These are phyloP conservation scores for Aristolochia californica DNA, from an alignment of 164 flowering plant species.

Conservation along the genomic window DNA sequence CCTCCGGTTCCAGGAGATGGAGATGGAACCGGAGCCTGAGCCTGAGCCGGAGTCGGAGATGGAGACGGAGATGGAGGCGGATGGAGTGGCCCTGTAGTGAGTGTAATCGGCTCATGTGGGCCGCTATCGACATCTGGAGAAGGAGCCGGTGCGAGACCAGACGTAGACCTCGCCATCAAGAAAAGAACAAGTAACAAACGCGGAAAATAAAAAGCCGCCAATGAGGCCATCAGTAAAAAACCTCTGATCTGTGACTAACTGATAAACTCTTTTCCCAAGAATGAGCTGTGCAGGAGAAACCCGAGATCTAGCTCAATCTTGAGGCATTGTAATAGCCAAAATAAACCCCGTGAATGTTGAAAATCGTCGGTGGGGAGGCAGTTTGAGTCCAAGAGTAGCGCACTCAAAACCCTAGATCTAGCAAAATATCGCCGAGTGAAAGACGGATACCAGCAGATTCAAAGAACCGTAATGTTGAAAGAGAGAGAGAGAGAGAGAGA, in stretches of 20 bases:
- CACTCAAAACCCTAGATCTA: no score
- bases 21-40: no score
- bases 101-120: not conserved
- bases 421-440: no score
- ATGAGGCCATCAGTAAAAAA: constrained; percentile 14
- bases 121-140: constrained; percentile 10
- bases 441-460: no score
- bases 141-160: constrained; percentile 6
- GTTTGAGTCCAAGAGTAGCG: no score
- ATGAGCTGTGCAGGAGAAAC: not conserved
- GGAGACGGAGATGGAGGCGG: not conserved
- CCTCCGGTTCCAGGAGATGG: not conserved
- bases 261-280: not conserved
- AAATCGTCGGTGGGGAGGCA: not conserved
- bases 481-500: no score
- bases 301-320: no score
- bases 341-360: not conserved
- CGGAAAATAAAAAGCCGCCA: constrained; percentile 1
- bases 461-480: no score
- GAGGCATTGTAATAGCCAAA: not conserved
- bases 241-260: not conserved
- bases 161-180: constrained; percentile 5
- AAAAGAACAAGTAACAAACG: constrained; percentile 5
- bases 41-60: no score
- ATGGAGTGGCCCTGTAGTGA: not conserved